Conservation (phyloP, 305 asterid species). For the Caryopteris hybrid region DNA sequence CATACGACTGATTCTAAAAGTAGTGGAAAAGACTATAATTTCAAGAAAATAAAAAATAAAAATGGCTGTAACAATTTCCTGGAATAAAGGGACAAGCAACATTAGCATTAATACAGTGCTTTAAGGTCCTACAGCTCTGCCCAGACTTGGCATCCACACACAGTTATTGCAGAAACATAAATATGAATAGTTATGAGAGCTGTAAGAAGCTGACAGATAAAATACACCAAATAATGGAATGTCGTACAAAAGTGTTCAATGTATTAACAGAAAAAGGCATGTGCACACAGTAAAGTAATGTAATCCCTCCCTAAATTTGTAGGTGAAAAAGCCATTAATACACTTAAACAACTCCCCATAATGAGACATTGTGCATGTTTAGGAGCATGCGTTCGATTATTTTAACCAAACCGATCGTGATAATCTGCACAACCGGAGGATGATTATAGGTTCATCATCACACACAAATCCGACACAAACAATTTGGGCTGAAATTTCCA, state of each 20-base stretch:
- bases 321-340: background rate
- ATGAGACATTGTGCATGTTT: background rate
- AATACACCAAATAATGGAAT: slow-evolving; percentile 6
- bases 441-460: no score
- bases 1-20: no score
- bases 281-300: no score
- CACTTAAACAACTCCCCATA: background rate
- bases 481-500: no score
- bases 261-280: slow-evolving; percentile 12
- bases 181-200: background rate
- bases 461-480: no score
- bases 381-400: background rate
- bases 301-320: background rate
- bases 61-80: background rate
- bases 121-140: background rate
- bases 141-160: background rate
- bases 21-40: no score
- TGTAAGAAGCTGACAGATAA: background rate
- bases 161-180: background rate
- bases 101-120: background rate
- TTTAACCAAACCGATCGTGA: no score
- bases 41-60: no score
- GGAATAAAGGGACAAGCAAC: background rate
- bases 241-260: background rate
- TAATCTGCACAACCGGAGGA: no score